phyloP scores from a whole-genome alignment of 208 protist genomes.

The Acanthamoeba sp. region DNA sequence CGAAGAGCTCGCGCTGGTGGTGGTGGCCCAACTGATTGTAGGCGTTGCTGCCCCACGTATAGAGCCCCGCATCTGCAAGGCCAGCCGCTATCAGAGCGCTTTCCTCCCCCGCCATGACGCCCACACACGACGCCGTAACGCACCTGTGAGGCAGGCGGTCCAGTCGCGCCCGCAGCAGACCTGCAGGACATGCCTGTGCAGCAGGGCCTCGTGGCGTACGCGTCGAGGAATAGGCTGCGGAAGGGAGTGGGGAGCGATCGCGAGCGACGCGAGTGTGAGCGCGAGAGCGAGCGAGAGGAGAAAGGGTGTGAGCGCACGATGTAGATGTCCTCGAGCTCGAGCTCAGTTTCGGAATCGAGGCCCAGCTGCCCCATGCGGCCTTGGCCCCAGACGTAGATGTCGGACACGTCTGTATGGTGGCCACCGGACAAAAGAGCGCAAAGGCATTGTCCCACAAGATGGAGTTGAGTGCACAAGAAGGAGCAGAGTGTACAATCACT shows the following conservation, averaged over 20 bases:
- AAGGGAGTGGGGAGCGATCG: no score
- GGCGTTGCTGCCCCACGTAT: constrained; percentile 16
- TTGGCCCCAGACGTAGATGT: constrained; percentile 13
- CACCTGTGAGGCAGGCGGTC: not conserved
- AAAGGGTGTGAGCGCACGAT: not conserved
- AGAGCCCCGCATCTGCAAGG: not conserved
- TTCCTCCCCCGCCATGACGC: no score
- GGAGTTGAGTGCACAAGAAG: not conserved
- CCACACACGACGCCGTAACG: not conserved
- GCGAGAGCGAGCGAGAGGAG: not conserved
- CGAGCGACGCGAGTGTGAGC: no score
- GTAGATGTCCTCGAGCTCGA: not conserved
- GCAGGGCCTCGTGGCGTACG: not conserved
- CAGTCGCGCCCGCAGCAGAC: constrained; percentile 6
- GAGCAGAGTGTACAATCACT: no score
- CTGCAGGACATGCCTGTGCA: not conserved
- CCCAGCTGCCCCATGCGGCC: not conserved
- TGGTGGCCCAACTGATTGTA: not conserved
- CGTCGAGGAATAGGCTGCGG: not conserved
- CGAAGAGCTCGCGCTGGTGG: not conserved
- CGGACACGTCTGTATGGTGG: not conserved
- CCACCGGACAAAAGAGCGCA: no score
- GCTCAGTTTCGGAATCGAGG: not conserved
- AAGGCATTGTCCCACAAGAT: no score
- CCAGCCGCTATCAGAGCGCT: not conserved